phyloP scores from a whole-genome alignment of 116 monocot genomes.

The Posidonia oceanica region DNA sequence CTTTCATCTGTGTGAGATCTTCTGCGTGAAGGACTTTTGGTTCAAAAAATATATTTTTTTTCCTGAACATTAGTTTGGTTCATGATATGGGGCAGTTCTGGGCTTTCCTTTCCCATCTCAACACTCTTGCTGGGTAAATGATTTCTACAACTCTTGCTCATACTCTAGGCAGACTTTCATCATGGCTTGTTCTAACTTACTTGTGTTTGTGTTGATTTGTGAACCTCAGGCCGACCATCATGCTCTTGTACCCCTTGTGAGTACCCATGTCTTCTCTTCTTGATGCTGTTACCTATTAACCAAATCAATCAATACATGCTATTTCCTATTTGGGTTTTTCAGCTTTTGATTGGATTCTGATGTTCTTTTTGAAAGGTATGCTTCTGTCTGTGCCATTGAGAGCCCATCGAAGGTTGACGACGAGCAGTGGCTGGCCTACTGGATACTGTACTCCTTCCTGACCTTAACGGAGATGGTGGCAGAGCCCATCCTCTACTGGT shows the following conservation, averaged over 20 bases:
- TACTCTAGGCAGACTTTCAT: too few species aligned
- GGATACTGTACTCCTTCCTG: slow-evolving; percentile 81
- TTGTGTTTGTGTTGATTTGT: background rate
- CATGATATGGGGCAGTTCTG: slow-evolving; percentile 7
- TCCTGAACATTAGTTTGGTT: too few species aligned
- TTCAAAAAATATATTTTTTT: too few species aligned
- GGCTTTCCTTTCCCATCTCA: slow-evolving; percentile 2
- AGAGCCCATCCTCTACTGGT: slow-evolving; percentile 60
- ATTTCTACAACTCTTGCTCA: too few species aligned
- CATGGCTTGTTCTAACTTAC: background rate
- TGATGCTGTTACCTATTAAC: background rate
- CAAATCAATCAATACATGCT: too few species aligned
- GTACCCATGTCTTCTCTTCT: slow-evolving; percentile 9
- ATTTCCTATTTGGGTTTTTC: background rate
- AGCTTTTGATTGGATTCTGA: background rate
- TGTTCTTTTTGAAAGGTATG: slow-evolving; percentile 37
- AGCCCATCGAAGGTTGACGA: slow-evolving; percentile 68
- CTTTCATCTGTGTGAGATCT: too few species aligned
- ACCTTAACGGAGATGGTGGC: slow-evolving; percentile 68
- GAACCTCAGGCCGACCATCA: slow-evolving; percentile 52
- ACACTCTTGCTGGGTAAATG: slow-evolving; percentile 1
- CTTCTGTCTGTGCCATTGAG: slow-evolving; percentile 70
- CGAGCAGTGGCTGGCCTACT: slow-evolving; percentile 89
- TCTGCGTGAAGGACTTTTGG: too few species aligned
- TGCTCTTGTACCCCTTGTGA: slow-evolving; percentile 81